Base-by-base conservation (phyloP, 306 rosid genomes). In the Citrullus amarus region DNA sequence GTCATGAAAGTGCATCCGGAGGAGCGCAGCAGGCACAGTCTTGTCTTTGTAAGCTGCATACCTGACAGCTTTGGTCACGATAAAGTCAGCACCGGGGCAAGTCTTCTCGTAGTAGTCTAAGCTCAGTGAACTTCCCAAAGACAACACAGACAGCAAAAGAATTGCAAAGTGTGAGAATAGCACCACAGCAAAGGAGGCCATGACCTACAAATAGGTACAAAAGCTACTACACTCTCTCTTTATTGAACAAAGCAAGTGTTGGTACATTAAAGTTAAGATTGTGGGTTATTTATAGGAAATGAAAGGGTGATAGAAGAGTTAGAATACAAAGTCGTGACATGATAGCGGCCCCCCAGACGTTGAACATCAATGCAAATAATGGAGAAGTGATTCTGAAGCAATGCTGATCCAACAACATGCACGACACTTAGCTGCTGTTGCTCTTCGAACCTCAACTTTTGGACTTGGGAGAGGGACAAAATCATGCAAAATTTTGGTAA, bases 101-200 rank as follows among this genome's bases (percentile, higher is more conserved):
- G 91, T 87, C 78, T 92, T 89, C 20, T 83, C 85, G 14, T 94
- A 92, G 84, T 92, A 79, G 80, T 94, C 88, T 38, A 74, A 84
- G 90, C 94, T 87, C 51, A 94, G 89, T 17, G 97, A 88, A 18
- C 74, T 80, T 59, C 80, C 87, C 4, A 79, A 54, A 14, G 88
- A 81, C 70, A 85, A 77, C 30, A 60, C 57, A 50, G 90, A 87
- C 76, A 89, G 78, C 25, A 87, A 74, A 81, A 89, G 78, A 70
- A 85, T 48, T 11, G 86, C 78, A 3, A 74, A 79, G 82, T 73
- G 80, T 79, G 88, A 78, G 85, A 91, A 75, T 67, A 84, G 81
- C 74, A 53, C 82, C 74, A 53, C 82, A 17, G 62, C 48, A 67
- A 78, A 82, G 74, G 46, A 14, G 58, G 86, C 88, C 96, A 91